Evolutionary conservation across 2,329 filamentous ascomycete species (phyloP).

Genomic region (Mariannaea elegans): DNA sequence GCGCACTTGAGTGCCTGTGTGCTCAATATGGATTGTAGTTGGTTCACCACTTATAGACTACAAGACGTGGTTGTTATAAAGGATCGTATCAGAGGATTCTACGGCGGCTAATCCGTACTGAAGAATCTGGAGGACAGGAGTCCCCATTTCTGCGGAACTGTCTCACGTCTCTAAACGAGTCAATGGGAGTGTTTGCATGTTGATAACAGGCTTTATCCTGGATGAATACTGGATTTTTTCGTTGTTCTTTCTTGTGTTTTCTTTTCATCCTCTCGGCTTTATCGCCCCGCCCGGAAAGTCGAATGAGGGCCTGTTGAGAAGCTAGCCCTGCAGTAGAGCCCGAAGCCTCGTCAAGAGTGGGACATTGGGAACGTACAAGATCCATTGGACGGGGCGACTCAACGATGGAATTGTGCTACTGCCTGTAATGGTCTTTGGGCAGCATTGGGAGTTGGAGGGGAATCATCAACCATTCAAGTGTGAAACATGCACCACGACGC

Average conservation of each 20-base stretch:
- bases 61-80: conserved; percentile 3
- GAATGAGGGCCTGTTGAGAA: conserved; percentile 8
- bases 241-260: not conserved
- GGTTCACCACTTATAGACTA: conserved; percentile 1
- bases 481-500: conserved; percentile 35
- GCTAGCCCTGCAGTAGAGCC: conserved; percentile 23
- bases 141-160: no score
- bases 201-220: conserved; percentile 16
- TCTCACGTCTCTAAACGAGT: no score
- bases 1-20: conserved; percentile 5
- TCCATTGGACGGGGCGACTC: not conserved
- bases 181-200: not conserved
- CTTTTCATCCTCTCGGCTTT: conserved; percentile 1
- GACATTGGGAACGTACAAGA: conserved; percentile 4
- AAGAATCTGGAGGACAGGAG: no score
- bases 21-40: conserved; percentile 9
- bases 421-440: conserved; percentile 14
- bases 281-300: conserved; percentile 9
- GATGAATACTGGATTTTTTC: conserved; percentile 2
- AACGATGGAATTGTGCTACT: conserved; percentile 3
- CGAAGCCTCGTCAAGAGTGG: conserved; percentile 14
- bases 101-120: conserved; percentile 14
- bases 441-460: conserved; percentile 25
- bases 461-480: conserved; percentile 31
- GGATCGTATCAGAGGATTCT: not conserved